Percentiles rank a stretch among this genome's conserved stretches.
phyloP scores from a whole-genome alignment of 2,329 filamentous ascomycete genomes.

The Akanthomyces muscarius region DNA sequence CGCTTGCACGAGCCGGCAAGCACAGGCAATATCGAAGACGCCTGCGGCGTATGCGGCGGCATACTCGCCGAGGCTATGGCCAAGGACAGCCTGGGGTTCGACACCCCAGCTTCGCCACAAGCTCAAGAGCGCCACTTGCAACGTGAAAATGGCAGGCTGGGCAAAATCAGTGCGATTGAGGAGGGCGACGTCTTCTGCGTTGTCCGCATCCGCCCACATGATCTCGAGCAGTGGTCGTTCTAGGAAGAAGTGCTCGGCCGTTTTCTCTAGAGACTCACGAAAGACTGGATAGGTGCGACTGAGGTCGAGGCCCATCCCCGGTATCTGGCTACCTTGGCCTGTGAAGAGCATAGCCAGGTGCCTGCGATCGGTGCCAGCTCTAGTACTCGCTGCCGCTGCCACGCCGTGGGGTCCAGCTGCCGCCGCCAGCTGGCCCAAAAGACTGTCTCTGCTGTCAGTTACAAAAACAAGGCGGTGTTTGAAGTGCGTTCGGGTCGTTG shows the following conservation, averaged over 20 bases:
- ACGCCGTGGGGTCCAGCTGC: too few species aligned
- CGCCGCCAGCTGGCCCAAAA: background rate
- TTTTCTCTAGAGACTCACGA: background rate
- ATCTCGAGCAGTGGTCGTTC: background rate
- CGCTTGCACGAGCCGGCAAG: background rate
- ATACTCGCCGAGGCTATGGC: background rate
- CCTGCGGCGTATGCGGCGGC: background rate
- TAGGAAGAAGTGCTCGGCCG: too few species aligned
- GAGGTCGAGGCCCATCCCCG: background rate
- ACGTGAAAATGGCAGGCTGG: background rate
- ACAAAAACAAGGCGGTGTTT: background rate
- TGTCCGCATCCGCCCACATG: background rate
- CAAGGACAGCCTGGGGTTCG: background rate
- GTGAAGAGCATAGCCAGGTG: background rate
- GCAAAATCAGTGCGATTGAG: background rate
- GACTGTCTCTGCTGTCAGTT: background rate
- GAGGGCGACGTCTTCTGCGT: background rate
- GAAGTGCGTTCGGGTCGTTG: background rate
- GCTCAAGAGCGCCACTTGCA: background rate
- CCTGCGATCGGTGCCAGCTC: too few species aligned
- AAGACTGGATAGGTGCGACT: background rate
- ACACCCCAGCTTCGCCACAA: background rate
- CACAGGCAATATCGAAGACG: background rate
- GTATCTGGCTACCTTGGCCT: background rate
- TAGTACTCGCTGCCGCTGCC: too few species aligned